A percentile compares a stretch with the other conserved stretches of the same genome.
Conservation (phyloP, 129 eudicot genomes). For the Saposhnikovia divaricata region DNA sequence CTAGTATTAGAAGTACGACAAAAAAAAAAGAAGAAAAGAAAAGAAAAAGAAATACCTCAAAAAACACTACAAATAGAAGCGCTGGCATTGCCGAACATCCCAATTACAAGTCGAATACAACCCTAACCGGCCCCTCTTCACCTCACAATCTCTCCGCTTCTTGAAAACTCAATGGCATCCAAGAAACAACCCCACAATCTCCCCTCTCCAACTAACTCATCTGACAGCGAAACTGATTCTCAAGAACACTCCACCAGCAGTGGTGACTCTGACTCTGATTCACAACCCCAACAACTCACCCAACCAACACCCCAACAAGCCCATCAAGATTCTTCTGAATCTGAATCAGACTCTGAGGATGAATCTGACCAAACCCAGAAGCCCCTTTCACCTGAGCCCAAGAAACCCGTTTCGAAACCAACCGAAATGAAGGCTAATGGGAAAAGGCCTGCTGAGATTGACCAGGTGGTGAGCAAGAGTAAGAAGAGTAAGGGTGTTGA, state of each 20-base stretch:
- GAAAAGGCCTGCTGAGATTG: background rate
- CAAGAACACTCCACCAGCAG: background rate
- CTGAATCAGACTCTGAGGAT: too few species aligned
- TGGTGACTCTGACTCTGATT: background rate
- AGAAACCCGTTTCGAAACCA: background rate
- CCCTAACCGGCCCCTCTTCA: background rate
- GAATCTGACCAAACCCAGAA: too few species aligned
- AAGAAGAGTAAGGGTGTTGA: background rate
- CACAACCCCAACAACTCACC: background rate
- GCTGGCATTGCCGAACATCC: too few species aligned
- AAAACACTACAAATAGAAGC: too few species aligned
- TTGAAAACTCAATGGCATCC: slow-evolving; percentile 9
- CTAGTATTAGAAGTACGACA: too few species aligned
- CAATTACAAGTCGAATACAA: background rate
- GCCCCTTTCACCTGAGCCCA: too few species aligned
- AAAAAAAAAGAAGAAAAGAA: too few species aligned
- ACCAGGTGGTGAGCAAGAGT: background rate
- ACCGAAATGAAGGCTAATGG: background rate
- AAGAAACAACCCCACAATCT: background rate
- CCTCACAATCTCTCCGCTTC: too few species aligned
- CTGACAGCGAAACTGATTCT: slow-evolving; percentile 7
- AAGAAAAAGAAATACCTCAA: too few species aligned
- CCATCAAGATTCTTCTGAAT: background rate
- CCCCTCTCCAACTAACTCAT: background rate
- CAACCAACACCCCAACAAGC: too few species aligned